Percentiles rank a stretch among this genome's conserved stretches.
Evolutionary conservation across 768 basidiomycete species (phyloP).

Genomic region (Cystofilobasidium macerans): DNA sequence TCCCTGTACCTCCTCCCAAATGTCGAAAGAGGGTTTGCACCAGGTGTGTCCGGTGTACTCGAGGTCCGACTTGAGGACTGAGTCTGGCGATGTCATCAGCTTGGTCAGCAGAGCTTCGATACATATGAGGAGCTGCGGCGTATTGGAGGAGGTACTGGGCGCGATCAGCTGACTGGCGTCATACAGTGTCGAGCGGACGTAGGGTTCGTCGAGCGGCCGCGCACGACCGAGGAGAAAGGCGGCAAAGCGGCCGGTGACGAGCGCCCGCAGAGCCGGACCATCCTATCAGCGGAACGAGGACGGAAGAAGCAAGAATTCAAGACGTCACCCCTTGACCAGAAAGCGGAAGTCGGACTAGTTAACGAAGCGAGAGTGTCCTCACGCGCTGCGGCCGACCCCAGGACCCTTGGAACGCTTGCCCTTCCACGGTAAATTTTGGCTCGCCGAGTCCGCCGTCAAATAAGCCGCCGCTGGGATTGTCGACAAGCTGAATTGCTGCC

Average conservation of each 20-base stretch:
- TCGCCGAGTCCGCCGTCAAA: conserved; percentile 36
- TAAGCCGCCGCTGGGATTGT: conserved; percentile 34
- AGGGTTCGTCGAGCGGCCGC: conserved; percentile 30
- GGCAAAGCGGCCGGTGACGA: conserved; percentile 36
- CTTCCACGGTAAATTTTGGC: conserved; percentile 37
- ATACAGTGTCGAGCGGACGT: conserved; percentile 33
- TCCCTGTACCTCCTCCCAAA: conserved; percentile 34
- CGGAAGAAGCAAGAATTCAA: neutral
- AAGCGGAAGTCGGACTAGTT: too few relatives aligned
- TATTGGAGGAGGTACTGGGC: neutral
- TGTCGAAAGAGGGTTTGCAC: conserved; percentile 34
- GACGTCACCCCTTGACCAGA: neutral
- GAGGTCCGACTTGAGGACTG: conserved; percentile 38
- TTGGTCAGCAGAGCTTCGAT: neutral
- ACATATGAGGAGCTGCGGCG: neutral
- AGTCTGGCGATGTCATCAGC: conserved; percentile 25
- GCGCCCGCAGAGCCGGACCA: conserved; percentile 37
- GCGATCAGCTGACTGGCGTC: conserved; percentile 24
- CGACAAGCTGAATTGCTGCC: conserved; percentile 30
- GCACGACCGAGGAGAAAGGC: conserved; percentile 34
- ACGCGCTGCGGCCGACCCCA: conserved; percentile 38
- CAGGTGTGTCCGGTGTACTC: conserved; percentile 37
- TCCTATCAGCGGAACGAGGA: conserved; percentile 28
- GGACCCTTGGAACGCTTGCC: conserved; percentile 31
- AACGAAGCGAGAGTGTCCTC: too few relatives aligned